Conservation (phyloP, 768 basidiomycete species). For the Suillus americanus region DNA sequence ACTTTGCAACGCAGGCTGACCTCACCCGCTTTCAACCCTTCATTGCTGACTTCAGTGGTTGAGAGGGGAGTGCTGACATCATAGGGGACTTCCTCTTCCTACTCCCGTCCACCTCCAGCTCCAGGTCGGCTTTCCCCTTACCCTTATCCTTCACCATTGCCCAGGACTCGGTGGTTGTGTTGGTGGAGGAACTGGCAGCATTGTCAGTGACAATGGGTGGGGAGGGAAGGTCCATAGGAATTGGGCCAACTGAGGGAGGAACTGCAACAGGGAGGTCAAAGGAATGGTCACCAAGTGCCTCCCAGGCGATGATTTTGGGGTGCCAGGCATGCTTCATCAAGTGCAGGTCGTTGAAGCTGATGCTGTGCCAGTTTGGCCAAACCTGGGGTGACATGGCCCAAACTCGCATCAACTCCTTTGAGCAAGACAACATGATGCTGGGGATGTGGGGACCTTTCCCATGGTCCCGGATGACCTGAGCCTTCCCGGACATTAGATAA, state of each 20-base stretch:
- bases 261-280: too few species aligned
- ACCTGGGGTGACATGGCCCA: neutral
- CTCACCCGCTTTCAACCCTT: neutral
- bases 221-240: neutral
- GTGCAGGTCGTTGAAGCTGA: neutral
- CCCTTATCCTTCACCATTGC: too few species aligned
- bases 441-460: neutral
- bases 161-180: too few species aligned
- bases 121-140: too few species aligned
- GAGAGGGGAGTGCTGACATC: neutral
- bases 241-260: too few species aligned
- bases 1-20: neutral
- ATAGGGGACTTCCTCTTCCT: neutral
- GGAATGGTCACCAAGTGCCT: neutral
- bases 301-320: neutral
- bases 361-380: neutral
- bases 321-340: neutral
- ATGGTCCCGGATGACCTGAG: neutral
- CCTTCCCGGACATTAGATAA: neutral
- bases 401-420: neutral
- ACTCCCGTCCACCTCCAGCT: too few species aligned
- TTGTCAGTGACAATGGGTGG: too few species aligned
- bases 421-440: neutral
- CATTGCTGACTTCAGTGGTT: neutral
- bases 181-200: accelerated